Base-by-base conservation (phyloP, 805 yeast species). In the Schwanniomyces sp. region DNA sequence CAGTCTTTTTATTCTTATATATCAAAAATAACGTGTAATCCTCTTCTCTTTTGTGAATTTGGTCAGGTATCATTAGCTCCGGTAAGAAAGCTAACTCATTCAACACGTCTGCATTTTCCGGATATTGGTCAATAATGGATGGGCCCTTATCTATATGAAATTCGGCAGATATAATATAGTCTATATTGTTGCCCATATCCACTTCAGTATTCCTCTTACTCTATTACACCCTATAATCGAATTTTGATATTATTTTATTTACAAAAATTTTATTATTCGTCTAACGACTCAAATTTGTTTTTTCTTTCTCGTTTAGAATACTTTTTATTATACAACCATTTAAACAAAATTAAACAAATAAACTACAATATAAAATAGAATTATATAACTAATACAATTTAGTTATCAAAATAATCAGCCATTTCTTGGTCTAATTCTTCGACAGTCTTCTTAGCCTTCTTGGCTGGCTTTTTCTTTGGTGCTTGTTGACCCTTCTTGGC, bases 391-490 rank as follows among this genome's bases (percentile, higher is more conserved):
- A 3, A 30, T 32, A 32, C 36, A 36, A 2, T 25, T 41, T 40
- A 57, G 40, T 52, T 75, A 52, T 82, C 84, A 59, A 92, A 91
- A 75, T 92, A 92, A 66, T 91, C 98, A 53, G 91, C 87, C 99
- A 94, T 92, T 75, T 92, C 98, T 66, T 91, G 96, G 72, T 94
- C 99, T 64, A 92, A 82, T 72, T 94, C 92, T 68, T 88, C 98
- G 54, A 88, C 78, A 45, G 96, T 84, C 80, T 91, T 91, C 70
- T 76, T 75, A 53, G 66, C 69, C 53, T 67, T 76, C 61, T 69
- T 71, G 42, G 66, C 67, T 41, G 70, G 63, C 54, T 65, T 65
- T 52, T 63, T 62, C 51, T 71, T 57, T 53, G 60, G 61, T 51
- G 61, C 58, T 72, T 79, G 77, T 50, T 53, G 58, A 49, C 52